Evolutionary conservation across 768 basidiomycete species (phyloP), one percentile per base, ranked within the genome.

Genomic region (Suillus plorans): DNA sequence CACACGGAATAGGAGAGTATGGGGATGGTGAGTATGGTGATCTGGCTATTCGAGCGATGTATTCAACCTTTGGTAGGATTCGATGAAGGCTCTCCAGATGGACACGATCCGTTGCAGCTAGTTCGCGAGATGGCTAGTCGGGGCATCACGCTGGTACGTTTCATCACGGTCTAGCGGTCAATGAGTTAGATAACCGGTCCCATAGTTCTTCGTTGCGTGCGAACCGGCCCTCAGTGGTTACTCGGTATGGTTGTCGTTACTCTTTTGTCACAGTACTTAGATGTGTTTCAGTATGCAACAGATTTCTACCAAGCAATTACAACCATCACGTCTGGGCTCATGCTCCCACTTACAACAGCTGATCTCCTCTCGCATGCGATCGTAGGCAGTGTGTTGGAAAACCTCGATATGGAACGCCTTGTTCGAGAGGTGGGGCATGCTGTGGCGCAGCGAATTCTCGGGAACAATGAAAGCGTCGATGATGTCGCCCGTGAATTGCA

Each of bases 151-250:
- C 78, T 98, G 66, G 96, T 94, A 59, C 56, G 34, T 60, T 31
- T 55, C 63, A 52, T 36, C 56, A 6, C 10, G 22, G 16, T 56
- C 41, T 3, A 31, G 41, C 6, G 18, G 10, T 18, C 12, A 42
- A 42, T 28, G 25, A 44, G 42, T 18, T 67, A 60, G 44, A 65
- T 28, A 31, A 62, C 47, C 66, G 65, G 50, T 63, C 47, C 65
- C 8, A 12, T 75, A 97, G 95, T 98, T 98, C 80, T 95, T 97
- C 75, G 97, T 99, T n/a, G 97, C 97, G 36, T 99, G 97, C 79
- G 97, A 99, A 77, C 96, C 97, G 63, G 95, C 94, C 6, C 82
- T 97, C 65, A 95, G 93, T 68, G 94, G 94, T 52, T 97, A 97
- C 73, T 91, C 90, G 64, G 92, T 94, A 70, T 72, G 89, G 74